Conservation (phyloP, 371 early-diverging fungal genomes). For the Circinella minor region DNA sequence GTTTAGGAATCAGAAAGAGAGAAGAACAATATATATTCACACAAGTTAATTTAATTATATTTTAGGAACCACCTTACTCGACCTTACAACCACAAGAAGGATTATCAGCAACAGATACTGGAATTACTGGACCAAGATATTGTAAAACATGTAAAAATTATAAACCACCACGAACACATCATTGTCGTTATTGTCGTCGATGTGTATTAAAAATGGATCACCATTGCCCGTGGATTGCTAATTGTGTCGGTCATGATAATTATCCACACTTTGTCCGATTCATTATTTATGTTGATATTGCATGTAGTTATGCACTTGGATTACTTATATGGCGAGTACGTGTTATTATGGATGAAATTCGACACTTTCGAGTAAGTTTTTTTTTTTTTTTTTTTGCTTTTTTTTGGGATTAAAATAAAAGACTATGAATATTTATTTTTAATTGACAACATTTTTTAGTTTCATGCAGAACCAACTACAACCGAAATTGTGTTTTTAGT, state of each 20-base stretch:
- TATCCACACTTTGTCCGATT: slow-evolving; percentile 92
- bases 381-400: not conserved
- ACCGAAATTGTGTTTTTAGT: slow-evolving; percentile 74
- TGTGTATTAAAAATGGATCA: slow-evolving; percentile 94
- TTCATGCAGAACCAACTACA: slow-evolving; percentile 62
- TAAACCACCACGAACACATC: slow-evolving; percentile 89
- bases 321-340: slow-evolving; percentile 44
- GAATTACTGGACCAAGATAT: slow-evolving; percentile 62
- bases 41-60: too few relatives aligned
- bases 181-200: slow-evolving; percentile 80
- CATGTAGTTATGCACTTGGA: slow-evolving; percentile 52
- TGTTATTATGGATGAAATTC: slow-evolving; percentile 40
- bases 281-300: slow-evolving; percentile 69
- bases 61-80: slow-evolving; percentile 47
- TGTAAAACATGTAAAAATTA: slow-evolving; percentile 74
- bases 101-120: slow-evolving; percentile 22
- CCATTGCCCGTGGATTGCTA: slow-evolving; percentile 98
- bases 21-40: too few relatives aligned
- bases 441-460: slow-evolving; percentile 25
- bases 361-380: slow-evolving; percentile 40
- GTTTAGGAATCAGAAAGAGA: too few relatives aligned
- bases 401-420: not conserved
- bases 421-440: not conserved
- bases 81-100: slow-evolving; percentile 12
- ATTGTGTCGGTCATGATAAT: slow-evolving; percentile 93